Evolutionary conservation across 2,329 filamentous ascomycete genomes (phyloP), one percentile per base, ranked within the genome.

Genomic region (Penicillium sp.): DNA sequence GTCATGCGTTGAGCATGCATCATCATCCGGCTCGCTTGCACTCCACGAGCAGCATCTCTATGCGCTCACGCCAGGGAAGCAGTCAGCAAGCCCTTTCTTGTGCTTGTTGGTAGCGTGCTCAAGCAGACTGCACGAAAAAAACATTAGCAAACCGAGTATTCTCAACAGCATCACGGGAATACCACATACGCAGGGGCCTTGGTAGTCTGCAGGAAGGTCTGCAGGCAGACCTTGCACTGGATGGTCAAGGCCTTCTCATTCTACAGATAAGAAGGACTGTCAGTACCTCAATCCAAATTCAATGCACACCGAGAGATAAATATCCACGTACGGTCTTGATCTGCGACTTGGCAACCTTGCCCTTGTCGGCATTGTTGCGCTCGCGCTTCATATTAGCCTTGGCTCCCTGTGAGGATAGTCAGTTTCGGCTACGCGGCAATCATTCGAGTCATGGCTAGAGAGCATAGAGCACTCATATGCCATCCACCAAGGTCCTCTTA

Each of bases 31-130:
- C 47, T n/a, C 31, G 47, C 19, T 7, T 13, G 18, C 46, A 9
- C 19, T 13, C 6, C 46, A 49, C n/a, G 27, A 19, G 27, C 35
- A 39, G 19, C 49, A 13, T 24, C 6, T 36, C 49, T 46, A 63
- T 53, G 50, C 55, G 57, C 47, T 61, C 22, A 68, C 49, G 47
- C 60, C 61, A 16, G 87, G 87, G 78, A 93, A 93, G 79, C 90
- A 92, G 43, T 91, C 88, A 52, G 82, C 74, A 31, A 91, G 80
- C 43, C 82, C 82, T 81, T 91, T 91, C 80, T 78, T 87, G 80
- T 93, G 90, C 82, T 91, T 92, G 78, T 91, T 91, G 64, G 78
- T 73, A 62, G 89, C 88, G 75, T 93, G 90, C 70, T 89, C 86
- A 60, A 83, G 84, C 62, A 92, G 84, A 62, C 66, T 68, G 37